Evolutionary conservation across 306 rosid species (phyloP).

Genomic region (Geum urbanum): DNA sequence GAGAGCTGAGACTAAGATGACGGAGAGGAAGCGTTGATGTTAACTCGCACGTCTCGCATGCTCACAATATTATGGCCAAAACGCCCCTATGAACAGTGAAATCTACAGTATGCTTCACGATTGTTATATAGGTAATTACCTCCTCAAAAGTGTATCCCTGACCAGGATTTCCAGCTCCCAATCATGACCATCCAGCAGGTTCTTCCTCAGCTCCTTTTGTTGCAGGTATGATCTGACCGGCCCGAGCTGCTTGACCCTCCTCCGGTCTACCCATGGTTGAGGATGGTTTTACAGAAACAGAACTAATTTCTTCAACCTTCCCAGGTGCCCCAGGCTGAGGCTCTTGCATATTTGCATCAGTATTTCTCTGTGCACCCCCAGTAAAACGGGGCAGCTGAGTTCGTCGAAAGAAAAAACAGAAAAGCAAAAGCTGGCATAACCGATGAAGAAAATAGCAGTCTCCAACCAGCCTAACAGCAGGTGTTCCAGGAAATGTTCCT

Average conservation of each 20-base stretch:
- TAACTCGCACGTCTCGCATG: too few relatives aligned
- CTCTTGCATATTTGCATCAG: slow-evolving; percentile 70
- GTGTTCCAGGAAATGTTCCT: slow-evolving; percentile 99
- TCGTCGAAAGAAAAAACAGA: slow-evolving; percentile 96
- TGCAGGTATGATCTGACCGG: slow-evolving; percentile 57
- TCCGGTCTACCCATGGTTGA: slow-evolving; percentile 60
- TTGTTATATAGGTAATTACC: slow-evolving; percentile 56
- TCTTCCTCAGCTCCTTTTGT: slow-evolving; percentile 80
- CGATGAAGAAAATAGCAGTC: slow-evolving; percentile 98
- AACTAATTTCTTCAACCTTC: slow-evolving; percentile 66
- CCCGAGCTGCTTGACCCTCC: slow-evolving; percentile 62
- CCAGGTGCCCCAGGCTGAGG: slow-evolving; percentile 61
- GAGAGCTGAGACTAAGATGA: too few relatives aligned
- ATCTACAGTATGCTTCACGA: too few relatives aligned
- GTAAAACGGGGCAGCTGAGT: slow-evolving; percentile 69
- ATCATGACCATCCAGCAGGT: slow-evolving; percentile 64
- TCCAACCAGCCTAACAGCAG: slow-evolving; percentile 97
- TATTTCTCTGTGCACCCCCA: slow-evolving; percentile 62
- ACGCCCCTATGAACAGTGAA: too few relatives aligned
- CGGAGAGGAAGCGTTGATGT: too few relatives aligned
- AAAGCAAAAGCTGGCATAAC: slow-evolving; percentile 90
- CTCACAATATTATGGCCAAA: too few relatives aligned
- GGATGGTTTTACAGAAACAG: slow-evolving; percentile 49
- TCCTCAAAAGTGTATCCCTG: slow-evolving; percentile 98
- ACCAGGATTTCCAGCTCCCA: slow-evolving; percentile 96